These are phyloP conservation scores for Diplodia scrobiculata DNA, from an alignment of 2,329 filamentous ascomycete species.

Conservation along the genomic window DNA sequence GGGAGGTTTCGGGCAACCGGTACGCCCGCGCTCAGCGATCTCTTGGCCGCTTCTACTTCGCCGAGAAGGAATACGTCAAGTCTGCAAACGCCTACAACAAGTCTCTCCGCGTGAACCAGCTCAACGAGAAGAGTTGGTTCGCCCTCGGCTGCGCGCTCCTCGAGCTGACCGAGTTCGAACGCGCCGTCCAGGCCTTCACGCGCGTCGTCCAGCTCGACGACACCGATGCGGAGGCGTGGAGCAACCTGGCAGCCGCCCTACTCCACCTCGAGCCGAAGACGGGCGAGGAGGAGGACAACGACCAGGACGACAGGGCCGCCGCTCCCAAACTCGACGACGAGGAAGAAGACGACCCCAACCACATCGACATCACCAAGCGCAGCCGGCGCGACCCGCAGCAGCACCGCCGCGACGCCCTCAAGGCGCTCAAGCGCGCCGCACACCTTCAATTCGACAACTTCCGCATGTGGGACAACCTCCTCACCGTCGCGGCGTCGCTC, in stretches of 20 bases:
- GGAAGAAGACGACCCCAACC: conserved; percentile 38
- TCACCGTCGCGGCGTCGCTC: conserved; percentile 80
- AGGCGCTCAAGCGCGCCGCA: conserved; percentile 84
- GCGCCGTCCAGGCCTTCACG: conserved; percentile 80
- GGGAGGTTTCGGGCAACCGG: conserved; percentile 77
- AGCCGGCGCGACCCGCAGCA: conserved; percentile 56
- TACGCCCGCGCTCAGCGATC: conserved; percentile 88
- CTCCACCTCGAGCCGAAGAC: conserved; percentile 65
- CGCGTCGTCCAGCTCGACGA: conserved; percentile 83
- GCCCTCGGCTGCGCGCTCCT: conserved; percentile 86
- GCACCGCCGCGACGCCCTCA: conserved; percentile 72
- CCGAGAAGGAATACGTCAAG: conserved; percentile 64
- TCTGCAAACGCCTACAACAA: conserved; percentile 77
- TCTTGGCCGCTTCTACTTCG: conserved; percentile 75
- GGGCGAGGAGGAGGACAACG: conserved; percentile 17
- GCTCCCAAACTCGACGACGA: conserved; percentile 41
- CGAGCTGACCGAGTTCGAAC: conserved; percentile 72
- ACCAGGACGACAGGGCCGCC: conserved; percentile 29
- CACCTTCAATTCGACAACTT: conserved; percentile 80
- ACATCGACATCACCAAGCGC: conserved; percentile 31
- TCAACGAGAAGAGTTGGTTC: conserved; percentile 85
- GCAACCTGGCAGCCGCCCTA: conserved; percentile 84
- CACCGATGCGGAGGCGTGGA: conserved; percentile 89
- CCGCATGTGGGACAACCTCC: conserved; percentile 95
- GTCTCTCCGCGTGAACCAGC: conserved; percentile 74